phyloP scores from a whole-genome alignment of 2,329 filamentous ascomycete species.

The Aspergillus awamori region DNA sequence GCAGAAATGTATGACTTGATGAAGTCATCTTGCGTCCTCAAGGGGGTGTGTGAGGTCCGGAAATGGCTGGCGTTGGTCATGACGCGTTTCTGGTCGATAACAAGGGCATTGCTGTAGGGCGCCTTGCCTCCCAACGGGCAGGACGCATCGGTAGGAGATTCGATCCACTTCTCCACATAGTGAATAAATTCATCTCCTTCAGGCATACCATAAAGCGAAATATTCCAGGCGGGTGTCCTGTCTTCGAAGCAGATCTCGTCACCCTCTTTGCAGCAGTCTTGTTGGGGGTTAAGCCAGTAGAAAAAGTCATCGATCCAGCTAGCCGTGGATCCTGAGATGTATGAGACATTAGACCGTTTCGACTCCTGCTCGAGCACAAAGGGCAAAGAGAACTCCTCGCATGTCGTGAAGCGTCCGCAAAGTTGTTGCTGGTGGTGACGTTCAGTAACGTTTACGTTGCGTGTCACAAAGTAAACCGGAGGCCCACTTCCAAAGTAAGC shows the following conservation, averaged over 20 bases:
- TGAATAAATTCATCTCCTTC: slow-evolving; percentile 87
- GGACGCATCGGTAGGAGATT: slow-evolving; percentile 74
- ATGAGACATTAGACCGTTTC: slow-evolving; percentile 84
- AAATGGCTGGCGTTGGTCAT: slow-evolving; percentile 86
- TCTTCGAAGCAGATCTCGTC: slow-evolving; percentile 76
- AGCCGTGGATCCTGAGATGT: slow-evolving; percentile 82
- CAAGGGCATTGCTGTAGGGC: slow-evolving; percentile 80
- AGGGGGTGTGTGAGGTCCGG: slow-evolving; percentile 82
- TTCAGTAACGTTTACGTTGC: slow-evolving; percentile 75
- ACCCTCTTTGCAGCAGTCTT: slow-evolving; percentile 74
- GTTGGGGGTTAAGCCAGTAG: slow-evolving; percentile 88
- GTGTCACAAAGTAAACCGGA: slow-evolving; percentile 93
- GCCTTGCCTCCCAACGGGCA: slow-evolving; percentile 90
- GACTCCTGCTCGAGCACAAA: slow-evolving; percentile 94
- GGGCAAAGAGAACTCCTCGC: slow-evolving; percentile 77
- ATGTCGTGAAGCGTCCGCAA: slow-evolving; percentile 89
- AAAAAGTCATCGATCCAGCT: slow-evolving; percentile 98
- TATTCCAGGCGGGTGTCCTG: slow-evolving; percentile 82
- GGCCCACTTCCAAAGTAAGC: slow-evolving; percentile 88
- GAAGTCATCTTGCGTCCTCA: slow-evolving; percentile 88
- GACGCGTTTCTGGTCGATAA: slow-evolving; percentile 68
- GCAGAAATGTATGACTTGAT: slow-evolving; percentile 88
- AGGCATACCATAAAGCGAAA: slow-evolving; percentile 87
- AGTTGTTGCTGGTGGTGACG: slow-evolving; percentile 78
- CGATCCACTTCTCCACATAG: slow-evolving; percentile 82